Percentiles rank a stretch among this genome's conserved stretches.
These are phyloP conservation scores for Pythium aristosporum DNA, from an alignment of 352 stramenopile genomes.

Conservation along the genomic window DNA sequence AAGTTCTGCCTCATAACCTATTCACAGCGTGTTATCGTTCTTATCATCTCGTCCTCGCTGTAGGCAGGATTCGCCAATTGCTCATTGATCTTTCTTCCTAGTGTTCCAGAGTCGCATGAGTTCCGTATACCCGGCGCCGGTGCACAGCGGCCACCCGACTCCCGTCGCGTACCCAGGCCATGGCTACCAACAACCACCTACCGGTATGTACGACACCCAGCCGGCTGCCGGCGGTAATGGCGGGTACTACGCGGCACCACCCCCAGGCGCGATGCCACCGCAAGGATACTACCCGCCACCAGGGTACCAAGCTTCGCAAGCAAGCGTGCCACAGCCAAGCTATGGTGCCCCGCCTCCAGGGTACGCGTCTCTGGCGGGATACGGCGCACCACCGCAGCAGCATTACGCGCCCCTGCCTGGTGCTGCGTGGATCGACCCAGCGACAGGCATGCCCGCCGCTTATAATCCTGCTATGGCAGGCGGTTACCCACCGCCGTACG, in stretches of 20 bases:
- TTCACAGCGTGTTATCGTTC: background rate
- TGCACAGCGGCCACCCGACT: background rate
- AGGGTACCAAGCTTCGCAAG: background rate
- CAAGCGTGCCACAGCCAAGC: no score
- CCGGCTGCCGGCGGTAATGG: background rate
- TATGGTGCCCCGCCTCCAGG: no score
- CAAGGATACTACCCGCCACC: constrained; percentile 1
- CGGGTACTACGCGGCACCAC: background rate
- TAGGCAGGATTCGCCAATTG: background rate
- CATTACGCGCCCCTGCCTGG: background rate
- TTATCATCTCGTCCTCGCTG: background rate
- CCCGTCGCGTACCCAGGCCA: background rate
- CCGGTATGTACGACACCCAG: background rate
- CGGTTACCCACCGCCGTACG: background rate
- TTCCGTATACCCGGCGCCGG: background rate
- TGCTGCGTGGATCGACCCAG: background rate
- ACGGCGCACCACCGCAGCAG: background rate
- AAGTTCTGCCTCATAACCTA: no score
- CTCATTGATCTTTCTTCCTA: background rate
- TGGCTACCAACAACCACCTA: background rate
- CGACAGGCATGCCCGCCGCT: background rate
- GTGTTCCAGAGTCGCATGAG: background rate
- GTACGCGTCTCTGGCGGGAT: background rate
- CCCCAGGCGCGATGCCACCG: background rate
- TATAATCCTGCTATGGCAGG: constrained; percentile 1